Base-by-base conservation (phyloP, 2,329 filamentous ascomycete genomes). In the Thelonectria rubi region DNA sequence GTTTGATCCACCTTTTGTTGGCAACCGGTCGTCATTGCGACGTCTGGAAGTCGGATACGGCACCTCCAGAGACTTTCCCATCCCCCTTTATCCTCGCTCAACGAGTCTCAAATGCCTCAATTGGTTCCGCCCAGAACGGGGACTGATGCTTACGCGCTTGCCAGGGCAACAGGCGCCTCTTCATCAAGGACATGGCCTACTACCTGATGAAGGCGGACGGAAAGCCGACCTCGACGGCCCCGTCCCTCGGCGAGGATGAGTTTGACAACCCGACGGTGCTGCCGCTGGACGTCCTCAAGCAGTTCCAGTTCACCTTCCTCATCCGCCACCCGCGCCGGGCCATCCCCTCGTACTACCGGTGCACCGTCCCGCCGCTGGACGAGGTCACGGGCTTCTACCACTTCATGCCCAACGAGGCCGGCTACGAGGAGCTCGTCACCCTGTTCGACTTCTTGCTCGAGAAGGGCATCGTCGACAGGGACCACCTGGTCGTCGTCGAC, bases 141-240 rank as follows among this genome's bases (percentile, higher is more conserved):
- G 49, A 56, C 40, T 24, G 43, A 64, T 58, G 71, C 71, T 76
- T 50, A 74, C 73, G 69, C 64, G 56, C 39, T n/a, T 45, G 21
- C 17, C 51, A 64, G 55, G 69, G 96, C 91, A 91, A 89, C 72
- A 97, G 97, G 82, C 91, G 94, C 70, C 82, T 97, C 71, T 97
- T 98, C 81, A 95, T 99, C 85, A 99, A 99, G 79, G 95, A 98
- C 77, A 99, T 98, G 81, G 90, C 91, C 58, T 91, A 97, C 79
- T 98, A 98, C 77, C 84, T 97, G 67, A 83, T 97, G 66, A 91
- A 93, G 5, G 92, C 92, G 3, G 81, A 91, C 65, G 83, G 84
- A 48, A 85, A 90, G 71, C 82, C 86, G 14, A 86, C 92, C 52
- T 82, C 82, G 50, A 87, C 95, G 62, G 93, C 92, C 10, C 91